Percentiles rank a stretch among this genome's conserved stretches.
Evolutionary conservation across 2,329 filamentous ascomycete genomes (phyloP).

Genomic region (Claviceps sp.): DNA sequence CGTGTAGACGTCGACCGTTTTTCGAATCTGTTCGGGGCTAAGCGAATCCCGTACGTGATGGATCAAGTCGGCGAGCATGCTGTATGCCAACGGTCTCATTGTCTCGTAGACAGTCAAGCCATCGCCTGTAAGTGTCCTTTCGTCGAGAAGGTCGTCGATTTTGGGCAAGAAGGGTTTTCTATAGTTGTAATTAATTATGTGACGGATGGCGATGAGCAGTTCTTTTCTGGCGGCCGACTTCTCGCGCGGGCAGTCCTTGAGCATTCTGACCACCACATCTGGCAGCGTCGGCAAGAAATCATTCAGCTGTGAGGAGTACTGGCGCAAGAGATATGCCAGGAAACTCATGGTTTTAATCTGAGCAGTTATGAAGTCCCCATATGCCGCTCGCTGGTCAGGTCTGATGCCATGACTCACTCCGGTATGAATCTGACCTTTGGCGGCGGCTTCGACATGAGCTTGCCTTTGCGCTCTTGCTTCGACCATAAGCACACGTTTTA

Average conservation of each 20-base stretch:
- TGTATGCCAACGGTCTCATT: constrained; percentile 89
- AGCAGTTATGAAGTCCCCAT: constrained; percentile 93
- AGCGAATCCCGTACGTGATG: constrained; percentile 92
- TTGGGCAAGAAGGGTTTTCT: constrained; percentile 86
- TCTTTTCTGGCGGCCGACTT: constrained; percentile 92
- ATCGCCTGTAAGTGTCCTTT: constrained; percentile 87
- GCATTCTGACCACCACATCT: constrained; percentile 74
- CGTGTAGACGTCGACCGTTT: constrained; percentile 94
- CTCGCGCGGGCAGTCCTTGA: constrained; percentile 89
- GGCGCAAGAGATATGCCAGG: constrained; percentile 77
- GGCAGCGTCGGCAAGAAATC: constrained; percentile 82
- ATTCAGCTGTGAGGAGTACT: constrained; percentile 73
- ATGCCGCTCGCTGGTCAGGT: constrained; percentile 62
- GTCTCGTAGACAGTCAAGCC: constrained; percentile 94
- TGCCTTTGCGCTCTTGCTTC: constrained; percentile 89
- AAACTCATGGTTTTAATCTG: constrained; percentile 99
- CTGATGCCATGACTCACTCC: constrained; percentile 89
- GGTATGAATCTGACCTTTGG: constrained; percentile 71
- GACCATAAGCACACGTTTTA: constrained; percentile 76
- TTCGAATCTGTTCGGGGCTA: constrained; percentile 78
- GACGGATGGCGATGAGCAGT: constrained; percentile 85
- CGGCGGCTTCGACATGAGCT: constrained; percentile 74
- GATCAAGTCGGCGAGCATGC: constrained; percentile 95
- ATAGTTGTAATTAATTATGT: constrained; percentile 99
- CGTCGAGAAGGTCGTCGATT: constrained; percentile 89